phyloP scores from a whole-genome alignment of 2,329 filamentous ascomycete genomes.

The Lachnellula hyalina region DNA sequence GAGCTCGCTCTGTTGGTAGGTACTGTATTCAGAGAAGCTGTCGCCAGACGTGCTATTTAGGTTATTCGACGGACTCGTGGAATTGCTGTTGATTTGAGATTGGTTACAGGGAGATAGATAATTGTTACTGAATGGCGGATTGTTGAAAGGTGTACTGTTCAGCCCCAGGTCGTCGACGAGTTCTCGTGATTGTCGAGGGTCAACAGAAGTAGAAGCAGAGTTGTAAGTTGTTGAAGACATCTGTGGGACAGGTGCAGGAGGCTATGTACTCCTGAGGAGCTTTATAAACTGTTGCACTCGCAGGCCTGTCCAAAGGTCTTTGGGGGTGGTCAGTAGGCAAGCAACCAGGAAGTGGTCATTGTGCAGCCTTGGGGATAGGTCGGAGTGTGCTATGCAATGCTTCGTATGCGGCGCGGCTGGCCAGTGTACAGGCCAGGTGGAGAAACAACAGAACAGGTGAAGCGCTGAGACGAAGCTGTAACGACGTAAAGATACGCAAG shows the following conservation, averaged over 20 bases:
- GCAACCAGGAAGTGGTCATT: conserved; percentile 24
- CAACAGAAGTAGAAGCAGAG: conserved; percentile 21
- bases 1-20: conserved; percentile 27
- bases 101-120: conserved; percentile 26
- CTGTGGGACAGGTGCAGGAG: conserved; percentile 23
- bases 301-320: conserved; percentile 15
- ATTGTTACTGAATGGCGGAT: conserved; percentile 17
- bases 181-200: conserved; percentile 22
- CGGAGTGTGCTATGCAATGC: conserved; percentile 2
- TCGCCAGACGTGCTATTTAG: conserved; percentile 25
- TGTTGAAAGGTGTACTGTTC: conserved; percentile 19
- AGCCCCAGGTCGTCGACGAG: conserved; percentile 19
- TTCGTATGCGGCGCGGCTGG: conserved; percentile 11
- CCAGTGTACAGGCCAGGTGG: background rate
- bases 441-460: background rate
- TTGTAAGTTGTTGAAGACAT: conserved; percentile 29
- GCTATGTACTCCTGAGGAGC: conserved; percentile 23
- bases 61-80: conserved; percentile 27
- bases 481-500: background rate
- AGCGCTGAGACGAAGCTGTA: background rate
- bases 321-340: conserved; percentile 20
- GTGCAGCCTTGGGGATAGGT: conserved; percentile 20
- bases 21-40: conserved; percentile 27
- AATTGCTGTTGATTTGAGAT: conserved; percentile 27
- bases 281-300: conserved; percentile 16